Base-by-base conservation (phyloP, 164 flowering plant species). In the Echeveria elegans region DNA sequence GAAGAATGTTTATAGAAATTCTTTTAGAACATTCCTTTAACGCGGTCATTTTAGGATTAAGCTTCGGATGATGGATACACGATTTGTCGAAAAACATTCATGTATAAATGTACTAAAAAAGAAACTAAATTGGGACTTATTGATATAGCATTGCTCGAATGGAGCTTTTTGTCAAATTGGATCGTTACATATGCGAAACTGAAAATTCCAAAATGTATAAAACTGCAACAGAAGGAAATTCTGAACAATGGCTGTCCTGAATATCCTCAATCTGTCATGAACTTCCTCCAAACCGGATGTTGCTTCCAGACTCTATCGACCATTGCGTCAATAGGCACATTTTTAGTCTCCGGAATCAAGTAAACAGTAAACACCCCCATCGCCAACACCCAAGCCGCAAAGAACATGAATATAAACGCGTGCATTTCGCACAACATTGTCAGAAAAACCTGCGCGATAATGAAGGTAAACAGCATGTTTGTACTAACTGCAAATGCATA, bases 391-490 rank as follows among this genome's bases (percentile, higher is more conserved):
- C 90, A 84, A 0, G 72, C 85, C 19, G 85, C 75, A 68, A 86
- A 84, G 80, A 69, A 61, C 87, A 85, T 82, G 80, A 90, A 88
- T 41, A 86, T 85, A 18, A 65, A 73, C 5, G 86, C 83, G 1
- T 53, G 74, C 82, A 90, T 68, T 19, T 73, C 72, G 61, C 93
- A 88, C 60, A 89, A 11, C 89, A 88, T 86, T 0, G 91, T 80
- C 66, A 88, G 66, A 78, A 89, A 89, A 0, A 80, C 83, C 48
- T 89, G 93, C 0, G 96, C 91, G 0, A 86, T 86, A 15, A 89
- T 1, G 77, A 85, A 88, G 0, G 97, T 88, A 77, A 74, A 82
- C 59, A 85, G 56, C 89, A 88, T 83, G 83, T 90, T 90, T 5
- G 82, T 32, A 76, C 87, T 75, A 6, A 88, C 92, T 0, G 90